phyloP scores from a whole-genome alignment of 108 stramenopile genomes.

The Aurantiochytrium sp. region DNA sequence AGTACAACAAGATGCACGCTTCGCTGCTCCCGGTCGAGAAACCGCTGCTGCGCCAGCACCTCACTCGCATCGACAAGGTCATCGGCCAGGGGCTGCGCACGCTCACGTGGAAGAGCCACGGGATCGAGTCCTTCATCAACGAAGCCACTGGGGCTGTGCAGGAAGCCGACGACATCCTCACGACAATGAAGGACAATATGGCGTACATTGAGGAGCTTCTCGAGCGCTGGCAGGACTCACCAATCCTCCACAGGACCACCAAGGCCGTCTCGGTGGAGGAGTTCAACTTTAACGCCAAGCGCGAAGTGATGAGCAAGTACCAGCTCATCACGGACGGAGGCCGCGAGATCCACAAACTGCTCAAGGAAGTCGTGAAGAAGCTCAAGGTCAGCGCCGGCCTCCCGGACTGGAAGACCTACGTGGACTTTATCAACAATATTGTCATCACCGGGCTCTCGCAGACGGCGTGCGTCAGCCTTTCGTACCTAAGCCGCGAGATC shows the following conservation, averaged over 20 bases:
- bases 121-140: constrained; percentile 35
- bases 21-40: constrained; percentile 49
- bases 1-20: constrained; percentile 48
- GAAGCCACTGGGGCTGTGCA: constrained; percentile 26
- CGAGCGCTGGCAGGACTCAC: constrained; percentile 2
- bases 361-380: constrained; percentile 46
- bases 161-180: neutral
- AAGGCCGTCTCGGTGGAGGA: constrained; percentile 19
- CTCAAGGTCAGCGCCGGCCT: constrained; percentile 51
- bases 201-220: constrained; percentile 3
- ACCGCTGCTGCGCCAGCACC: constrained; percentile 36
- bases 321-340: constrained; percentile 40
- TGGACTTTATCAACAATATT: constrained; percentile 51
- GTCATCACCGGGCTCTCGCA: constrained; percentile 40
- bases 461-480: constrained; percentile 27
- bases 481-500: constrained; percentile 33
- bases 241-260: neutral
- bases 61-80: constrained; percentile 37
- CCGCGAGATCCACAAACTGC: constrained; percentile 41
- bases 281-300: neutral
- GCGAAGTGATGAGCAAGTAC: neutral
- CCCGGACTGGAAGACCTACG: constrained; percentile 55
- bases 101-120: constrained; percentile 37
- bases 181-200: constrained; percentile 12
- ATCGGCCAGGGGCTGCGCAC: constrained; percentile 42